phyloP scores from a whole-genome alignment of 1,284 basidiomycete species.

The Wolfiporia cocos region DNA sequence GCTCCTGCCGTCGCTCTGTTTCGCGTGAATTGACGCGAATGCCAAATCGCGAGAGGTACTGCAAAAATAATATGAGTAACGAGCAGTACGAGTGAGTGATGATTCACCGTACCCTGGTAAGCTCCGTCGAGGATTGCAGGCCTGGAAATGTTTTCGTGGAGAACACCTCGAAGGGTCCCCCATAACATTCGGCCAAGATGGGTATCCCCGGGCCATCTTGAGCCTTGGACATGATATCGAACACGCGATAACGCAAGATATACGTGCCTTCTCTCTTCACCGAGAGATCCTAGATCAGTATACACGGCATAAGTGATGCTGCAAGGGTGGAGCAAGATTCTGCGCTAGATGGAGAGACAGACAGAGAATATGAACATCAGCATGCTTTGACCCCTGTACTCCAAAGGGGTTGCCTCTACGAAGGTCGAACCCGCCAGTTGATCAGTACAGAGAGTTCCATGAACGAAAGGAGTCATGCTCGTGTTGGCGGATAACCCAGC shows the following conservation, averaged over 20 bases:
- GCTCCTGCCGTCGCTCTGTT: constrained; percentile 1
- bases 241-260: background rate
- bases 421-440: background rate
- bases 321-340: background rate
- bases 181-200: constrained; percentile 9
- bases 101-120: constrained; percentile 50
- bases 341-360: background rate
- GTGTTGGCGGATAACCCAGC: background rate
- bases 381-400: background rate
- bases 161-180: constrained; percentile 52
- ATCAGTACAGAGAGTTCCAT: background rate
- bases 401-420: background rate
- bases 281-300: background rate
- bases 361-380: constrained; percentile 1
- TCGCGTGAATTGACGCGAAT: constrained; percentile 4
- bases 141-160: constrained; percentile 77
- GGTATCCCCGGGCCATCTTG: background rate
- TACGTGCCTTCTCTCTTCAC: background rate
- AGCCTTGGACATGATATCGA: background rate
- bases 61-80: background rate
- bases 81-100: background rate
- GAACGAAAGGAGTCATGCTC: background rate
- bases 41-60: constrained; percentile 1
- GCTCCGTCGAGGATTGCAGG: constrained; percentile 57
- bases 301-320: background rate